phyloP scores from a whole-genome alignment of 139 green algal species.

The Pseudopediastrum boryanum region DNA sequence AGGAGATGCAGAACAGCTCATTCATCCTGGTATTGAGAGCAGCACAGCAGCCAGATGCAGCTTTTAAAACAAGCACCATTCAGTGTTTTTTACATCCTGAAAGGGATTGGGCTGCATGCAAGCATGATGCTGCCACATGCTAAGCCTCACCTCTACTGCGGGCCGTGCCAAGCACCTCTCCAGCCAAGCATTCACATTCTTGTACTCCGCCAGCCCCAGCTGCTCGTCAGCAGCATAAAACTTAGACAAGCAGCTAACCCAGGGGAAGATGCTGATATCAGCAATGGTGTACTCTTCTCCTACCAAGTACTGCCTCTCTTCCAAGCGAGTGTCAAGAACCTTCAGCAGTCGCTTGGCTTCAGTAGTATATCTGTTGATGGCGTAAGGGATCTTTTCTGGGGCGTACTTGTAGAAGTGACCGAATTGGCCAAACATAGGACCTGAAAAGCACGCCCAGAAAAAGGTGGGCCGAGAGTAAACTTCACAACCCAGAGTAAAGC shows the following conservation, averaged over 20 bases:
- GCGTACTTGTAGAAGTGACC: slow-evolving; percentile 37
- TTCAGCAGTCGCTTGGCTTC: background rate
- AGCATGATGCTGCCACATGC: too few relatives aligned
- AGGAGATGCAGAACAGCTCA: too few relatives aligned
- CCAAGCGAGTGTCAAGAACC: background rate
- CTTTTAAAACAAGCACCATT: too few relatives aligned
- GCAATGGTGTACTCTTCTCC: background rate
- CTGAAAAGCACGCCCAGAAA: too few relatives aligned
- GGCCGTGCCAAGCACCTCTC: background rate
- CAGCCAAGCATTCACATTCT: background rate
- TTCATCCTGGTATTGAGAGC: too few relatives aligned
- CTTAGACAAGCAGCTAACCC: background rate
- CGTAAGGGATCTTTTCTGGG: slow-evolving; percentile 24
- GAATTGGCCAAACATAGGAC: slow-evolving; percentile 44
- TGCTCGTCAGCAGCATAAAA: background rate
- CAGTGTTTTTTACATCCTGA: too few relatives aligned
- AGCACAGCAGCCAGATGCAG: too few relatives aligned
- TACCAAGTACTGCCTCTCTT: background rate
- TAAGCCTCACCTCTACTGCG: background rate
- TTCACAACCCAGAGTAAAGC: too few relatives aligned
- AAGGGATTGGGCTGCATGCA: too few relatives aligned
- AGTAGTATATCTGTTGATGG: background rate
- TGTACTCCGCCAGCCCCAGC: background rate
- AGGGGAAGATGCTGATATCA: background rate
- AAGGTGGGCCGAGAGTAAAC: too few relatives aligned